A percentile compares a stretch with the other conserved stretches of the same genome.
Conservation (phyloP, 768 basidiomycete species). For the Mycena epipterygia region DNA sequence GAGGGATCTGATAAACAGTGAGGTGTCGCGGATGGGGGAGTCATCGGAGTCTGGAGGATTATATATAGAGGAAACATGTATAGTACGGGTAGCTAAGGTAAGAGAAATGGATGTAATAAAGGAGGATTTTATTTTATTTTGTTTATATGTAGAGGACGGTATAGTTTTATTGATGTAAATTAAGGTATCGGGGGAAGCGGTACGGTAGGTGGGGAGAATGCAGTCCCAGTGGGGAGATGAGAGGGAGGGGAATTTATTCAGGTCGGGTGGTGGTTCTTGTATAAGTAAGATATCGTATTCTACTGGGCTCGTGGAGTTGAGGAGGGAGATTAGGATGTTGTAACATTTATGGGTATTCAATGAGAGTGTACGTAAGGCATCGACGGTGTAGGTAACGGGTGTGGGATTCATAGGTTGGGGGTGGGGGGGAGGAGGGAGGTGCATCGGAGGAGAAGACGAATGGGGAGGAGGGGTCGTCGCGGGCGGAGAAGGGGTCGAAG, state of each 20-base stretch:
- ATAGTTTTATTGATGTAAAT: not conserved
- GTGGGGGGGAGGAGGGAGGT: not conserved
- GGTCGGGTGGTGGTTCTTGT: not conserved
- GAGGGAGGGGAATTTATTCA: not conserved
- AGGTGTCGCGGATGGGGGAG: not conserved
- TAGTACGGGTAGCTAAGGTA: not conserved
- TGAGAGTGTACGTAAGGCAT: not conserved
- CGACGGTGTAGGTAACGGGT: not conserved
- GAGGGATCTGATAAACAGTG: not conserved
- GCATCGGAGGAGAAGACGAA: too few relatives aligned
- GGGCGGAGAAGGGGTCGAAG: too few relatives aligned
- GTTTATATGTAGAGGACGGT: not conserved
- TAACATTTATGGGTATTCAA: conserved; percentile 1
- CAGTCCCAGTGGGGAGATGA: not conserved
- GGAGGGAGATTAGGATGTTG: not conserved
- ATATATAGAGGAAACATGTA: not conserved
- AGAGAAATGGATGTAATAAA: not conserved
- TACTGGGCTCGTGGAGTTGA: not conserved
- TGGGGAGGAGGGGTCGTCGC: too few relatives aligned
- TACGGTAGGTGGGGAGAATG: not conserved
- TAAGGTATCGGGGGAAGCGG: not conserved
- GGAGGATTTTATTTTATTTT: not conserved
- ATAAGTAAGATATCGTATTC: not conserved
- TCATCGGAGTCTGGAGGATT: conserved; percentile 1
- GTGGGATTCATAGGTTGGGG: not conserved